phyloP scores from a whole-genome alignment of 2,329 filamentous ascomycete genomes.

The Hysterium pulicare region DNA sequence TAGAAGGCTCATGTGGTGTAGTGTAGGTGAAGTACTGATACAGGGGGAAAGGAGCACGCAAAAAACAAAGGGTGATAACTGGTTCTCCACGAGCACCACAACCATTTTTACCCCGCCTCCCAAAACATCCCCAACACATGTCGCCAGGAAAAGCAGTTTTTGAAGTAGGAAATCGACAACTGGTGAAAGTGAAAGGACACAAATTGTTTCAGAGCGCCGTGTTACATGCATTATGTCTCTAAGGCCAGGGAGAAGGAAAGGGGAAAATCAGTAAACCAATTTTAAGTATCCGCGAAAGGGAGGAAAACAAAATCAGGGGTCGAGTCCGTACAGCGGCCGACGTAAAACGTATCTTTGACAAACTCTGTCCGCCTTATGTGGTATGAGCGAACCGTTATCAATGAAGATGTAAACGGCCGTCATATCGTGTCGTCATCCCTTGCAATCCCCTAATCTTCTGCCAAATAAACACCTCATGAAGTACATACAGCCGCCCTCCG shows the following conservation, averaged over 20 bases:
- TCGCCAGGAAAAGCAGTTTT: neutral
- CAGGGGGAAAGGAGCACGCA: neutral
- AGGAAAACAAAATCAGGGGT: neutral
- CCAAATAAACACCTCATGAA: conserved; percentile 27
- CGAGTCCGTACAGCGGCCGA: neutral
- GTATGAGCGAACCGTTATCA: conserved; percentile 3
- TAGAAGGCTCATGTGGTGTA: neutral
- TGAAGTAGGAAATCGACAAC: too few relatives aligned
- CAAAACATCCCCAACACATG: neutral
- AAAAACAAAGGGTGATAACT: too few relatives aligned
- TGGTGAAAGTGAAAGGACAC: conserved; percentile 8
- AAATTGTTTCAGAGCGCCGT: conserved; percentile 29
- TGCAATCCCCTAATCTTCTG: conserved; percentile 9
- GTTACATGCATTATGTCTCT: conserved; percentile 24
- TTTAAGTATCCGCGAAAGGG: conserved; percentile 9
- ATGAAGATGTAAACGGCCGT: conserved; percentile 2
- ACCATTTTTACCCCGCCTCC: conserved; percentile 4
- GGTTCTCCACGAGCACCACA: too few relatives aligned
- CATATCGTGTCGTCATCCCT: conserved; percentile 13
- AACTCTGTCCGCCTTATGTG: conserved; percentile 2
- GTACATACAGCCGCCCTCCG: conserved; percentile 37
- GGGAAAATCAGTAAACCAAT: conserved; percentile 10
- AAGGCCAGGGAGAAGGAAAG: conserved; percentile 11
- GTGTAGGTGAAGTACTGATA: neutral
- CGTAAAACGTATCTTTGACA: conserved; percentile 9